Percentiles rank a stretch among this genome's conserved stretches.
phyloP scores from a whole-genome alignment of 495 filamentous ascomycete genomes.

The Bacidia rubella region DNA sequence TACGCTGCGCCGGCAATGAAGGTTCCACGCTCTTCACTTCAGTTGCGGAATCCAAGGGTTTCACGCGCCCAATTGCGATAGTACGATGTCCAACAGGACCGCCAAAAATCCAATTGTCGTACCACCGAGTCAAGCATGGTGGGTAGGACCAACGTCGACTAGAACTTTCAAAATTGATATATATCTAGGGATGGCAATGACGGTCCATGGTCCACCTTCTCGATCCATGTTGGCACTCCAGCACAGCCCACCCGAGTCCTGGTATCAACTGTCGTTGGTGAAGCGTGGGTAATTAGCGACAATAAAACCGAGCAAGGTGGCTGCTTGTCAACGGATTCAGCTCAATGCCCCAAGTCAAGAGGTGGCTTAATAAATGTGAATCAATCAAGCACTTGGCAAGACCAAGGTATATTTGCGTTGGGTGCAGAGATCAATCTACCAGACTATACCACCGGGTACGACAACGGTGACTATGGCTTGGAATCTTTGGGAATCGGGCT shows the following conservation, averaged over 20 bases:
- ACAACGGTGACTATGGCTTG: constrained; percentile 33
- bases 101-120: constrained; percentile 13
- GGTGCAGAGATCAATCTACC: constrained; percentile 30
- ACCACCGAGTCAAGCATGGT: constrained; percentile 16
- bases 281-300: constrained; percentile 23
- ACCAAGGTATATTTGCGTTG: constrained; percentile 28
- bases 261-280: constrained; percentile 20
- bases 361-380: constrained; percentile 36
- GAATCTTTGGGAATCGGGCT: constrained; percentile 37
- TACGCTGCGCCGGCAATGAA: not conserved
- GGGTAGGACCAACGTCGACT: not conserved
- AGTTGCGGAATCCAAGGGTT: too few species aligned
- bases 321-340: constrained; percentile 21
- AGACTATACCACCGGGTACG: constrained; percentile 29
- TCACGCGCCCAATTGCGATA: not conserved
- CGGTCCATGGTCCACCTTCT: constrained; percentile 29
- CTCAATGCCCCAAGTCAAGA: constrained; percentile 32
- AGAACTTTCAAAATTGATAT: not conserved
- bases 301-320: constrained; percentile 23
- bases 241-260: constrained; percentile 25
- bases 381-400: constrained; percentile 34
- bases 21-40: not conserved
- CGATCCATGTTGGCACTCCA: constrained; percentile 26
- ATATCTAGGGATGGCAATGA: constrained; percentile 27
- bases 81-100: constrained; percentile 1